phyloP scores from a whole-genome alignment of 2,329 filamentous ascomycete species.

The Epichloe hybrida region DNA sequence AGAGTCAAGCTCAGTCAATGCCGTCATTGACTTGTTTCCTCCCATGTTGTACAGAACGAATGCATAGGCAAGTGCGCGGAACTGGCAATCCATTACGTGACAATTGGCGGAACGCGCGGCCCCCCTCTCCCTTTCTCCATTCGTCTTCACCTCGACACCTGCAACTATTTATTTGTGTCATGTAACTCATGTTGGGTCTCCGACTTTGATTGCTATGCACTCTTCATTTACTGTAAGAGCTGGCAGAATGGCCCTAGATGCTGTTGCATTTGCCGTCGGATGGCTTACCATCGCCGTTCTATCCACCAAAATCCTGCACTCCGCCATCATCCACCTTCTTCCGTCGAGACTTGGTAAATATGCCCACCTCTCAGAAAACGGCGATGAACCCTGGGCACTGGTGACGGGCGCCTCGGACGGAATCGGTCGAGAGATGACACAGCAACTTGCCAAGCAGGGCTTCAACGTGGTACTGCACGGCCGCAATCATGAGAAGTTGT shows the following conservation, averaged over 20 bases:
- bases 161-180: no score
- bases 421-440: conserved; percentile 35
- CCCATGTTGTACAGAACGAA: no score
- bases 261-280: neutral
- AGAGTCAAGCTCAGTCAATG: no score
- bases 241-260: neutral
- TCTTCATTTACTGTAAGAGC: neutral
- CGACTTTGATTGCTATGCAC: no score
- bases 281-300: neutral
- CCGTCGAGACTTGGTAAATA: neutral
- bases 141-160: no score
- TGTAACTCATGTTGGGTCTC: no score
- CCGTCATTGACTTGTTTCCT: no score
- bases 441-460: conserved; percentile 34
- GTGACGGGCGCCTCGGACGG: conserved; percentile 42
- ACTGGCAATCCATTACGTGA: no score
- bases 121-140: no score
- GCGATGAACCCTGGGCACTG: conserved; percentile 17
- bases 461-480: conserved; percentile 47
- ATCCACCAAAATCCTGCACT: neutral
- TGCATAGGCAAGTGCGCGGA: no score
- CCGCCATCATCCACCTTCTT: neutral
- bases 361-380: neutral
- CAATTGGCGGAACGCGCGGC: no score
- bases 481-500: conserved; percentile 35